Evolutionary conservation across 331 rosid genomes (phyloP).

Genomic region (Cydonia oblonga): DNA sequence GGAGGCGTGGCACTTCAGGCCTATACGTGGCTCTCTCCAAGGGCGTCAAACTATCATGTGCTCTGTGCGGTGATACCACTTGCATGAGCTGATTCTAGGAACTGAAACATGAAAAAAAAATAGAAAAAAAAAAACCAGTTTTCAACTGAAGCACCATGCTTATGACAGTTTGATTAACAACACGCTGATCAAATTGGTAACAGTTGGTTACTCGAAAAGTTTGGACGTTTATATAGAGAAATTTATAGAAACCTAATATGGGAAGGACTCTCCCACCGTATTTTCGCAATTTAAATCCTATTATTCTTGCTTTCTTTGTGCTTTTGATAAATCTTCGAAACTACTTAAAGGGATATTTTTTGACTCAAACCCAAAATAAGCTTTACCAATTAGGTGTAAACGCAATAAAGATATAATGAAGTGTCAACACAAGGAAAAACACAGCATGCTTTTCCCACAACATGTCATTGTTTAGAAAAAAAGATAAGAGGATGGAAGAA

Average conservation of each 20-base stretch:
- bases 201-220: too few species aligned
- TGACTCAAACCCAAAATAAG: neutral
- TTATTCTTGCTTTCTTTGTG: neutral
- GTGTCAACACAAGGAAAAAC: neutral
- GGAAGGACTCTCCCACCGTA: too few species aligned
- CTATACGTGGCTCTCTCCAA: too few species aligned
- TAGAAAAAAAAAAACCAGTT: neutral
- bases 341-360: neutral
- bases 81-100: too few species aligned
- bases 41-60: too few species aligned
- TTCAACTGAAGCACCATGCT: neutral
- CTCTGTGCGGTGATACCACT: too few species aligned
- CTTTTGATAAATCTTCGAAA: neutral
- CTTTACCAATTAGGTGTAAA: neutral
- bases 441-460: neutral
- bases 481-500: neutral
- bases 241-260: too few species aligned
- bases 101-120: neutral
- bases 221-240: too few species aligned
- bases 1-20: too few species aligned
- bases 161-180: neutral
- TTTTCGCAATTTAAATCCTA: too few species aligned
- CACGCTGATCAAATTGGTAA: neutral
- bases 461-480: neutral
- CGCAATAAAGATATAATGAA: neutral